Percentiles rank a stretch among this genome's conserved stretches.
Evolutionary conservation across 257 asterid species (phyloP).

Genomic region (Nicotiana obtusifolia): DNA sequence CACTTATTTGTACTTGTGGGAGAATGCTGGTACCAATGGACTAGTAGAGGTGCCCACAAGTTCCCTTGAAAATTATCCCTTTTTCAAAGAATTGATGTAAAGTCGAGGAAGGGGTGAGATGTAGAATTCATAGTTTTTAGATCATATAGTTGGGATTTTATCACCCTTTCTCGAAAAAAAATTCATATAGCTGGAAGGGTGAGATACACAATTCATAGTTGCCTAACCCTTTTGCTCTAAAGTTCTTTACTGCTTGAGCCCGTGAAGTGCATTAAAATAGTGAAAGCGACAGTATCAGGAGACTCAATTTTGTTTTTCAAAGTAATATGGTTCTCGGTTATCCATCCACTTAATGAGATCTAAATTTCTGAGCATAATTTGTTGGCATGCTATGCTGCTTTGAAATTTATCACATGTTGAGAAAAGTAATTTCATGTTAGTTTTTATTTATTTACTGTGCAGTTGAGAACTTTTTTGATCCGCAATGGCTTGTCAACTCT

Average conservation of each 20-base stretch:
- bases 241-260: neutral
- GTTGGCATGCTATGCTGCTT: slow-evolving; percentile 8
- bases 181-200: neutral
- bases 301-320: neutral
- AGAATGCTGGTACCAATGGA: too few species aligned
- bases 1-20: too few species aligned
- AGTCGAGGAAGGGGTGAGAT: too few species aligned
- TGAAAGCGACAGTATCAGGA: neutral
- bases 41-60: too few species aligned
- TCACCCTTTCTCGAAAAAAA: too few species aligned
- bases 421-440: neutral
- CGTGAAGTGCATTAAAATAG: neutral
- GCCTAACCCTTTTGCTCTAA: neutral
- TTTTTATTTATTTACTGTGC: slow-evolving; percentile 21
- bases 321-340: neutral
- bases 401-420: neutral
- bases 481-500: slow-evolving; percentile 90
- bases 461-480: slow-evolving; percentile 84
- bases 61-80: too few species aligned
- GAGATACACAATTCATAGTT: neutral
- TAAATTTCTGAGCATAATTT: neutral
- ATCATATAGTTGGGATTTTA: too few species aligned
- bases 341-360: neutral
- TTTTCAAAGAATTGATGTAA: too few species aligned
- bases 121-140: too few species aligned